Percentiles rank a stretch among this genome's conserved stretches.
Evolutionary conservation across 2,329 filamentous ascomycete species (phyloP).

Genomic region (Colletotrichum plurivorum): DNA sequence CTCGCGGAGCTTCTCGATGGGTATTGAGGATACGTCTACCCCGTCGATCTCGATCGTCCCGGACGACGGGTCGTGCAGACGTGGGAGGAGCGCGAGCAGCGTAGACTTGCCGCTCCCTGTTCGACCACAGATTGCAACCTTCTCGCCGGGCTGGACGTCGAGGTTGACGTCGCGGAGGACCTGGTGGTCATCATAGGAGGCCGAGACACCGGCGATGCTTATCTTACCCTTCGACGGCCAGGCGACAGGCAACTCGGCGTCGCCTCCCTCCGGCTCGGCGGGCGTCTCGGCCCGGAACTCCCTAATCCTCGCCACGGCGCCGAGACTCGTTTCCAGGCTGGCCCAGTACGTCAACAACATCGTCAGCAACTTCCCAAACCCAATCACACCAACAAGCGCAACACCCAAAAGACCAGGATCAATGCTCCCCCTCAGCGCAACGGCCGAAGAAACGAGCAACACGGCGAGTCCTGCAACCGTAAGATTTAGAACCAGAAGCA

Average conservation of each 20-base stretch:
- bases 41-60: constrained; percentile 62
- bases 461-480: constrained; percentile 62
- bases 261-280: constrained; percentile 39
- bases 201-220: neutral
- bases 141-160: constrained; percentile 50
- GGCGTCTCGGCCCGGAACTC: constrained; percentile 46
- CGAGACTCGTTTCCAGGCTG: constrained; percentile 47
- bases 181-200: constrained; percentile 21
- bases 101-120: constrained; percentile 54
- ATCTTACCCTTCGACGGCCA: constrained; percentile 7
- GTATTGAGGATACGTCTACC: constrained; percentile 50
- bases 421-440: constrained; percentile 44
- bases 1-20: constrained; percentile 43
- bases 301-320: constrained; percentile 46
- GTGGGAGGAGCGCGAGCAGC: constrained; percentile 60
- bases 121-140: constrained; percentile 60
- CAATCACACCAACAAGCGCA: constrained; percentile 49
- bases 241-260: neutral
- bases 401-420: constrained; percentile 43
- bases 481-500: constrained; percentile 65
- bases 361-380: constrained; percentile 50
- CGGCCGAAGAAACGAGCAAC: constrained; percentile 59
- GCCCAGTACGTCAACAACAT: constrained; percentile 52
- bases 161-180: constrained; percentile 50
- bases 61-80: constrained; percentile 59